Conservation (phyloP, 1,139 yeast species). For the Debaryomycetaceae sp. region DNA sequence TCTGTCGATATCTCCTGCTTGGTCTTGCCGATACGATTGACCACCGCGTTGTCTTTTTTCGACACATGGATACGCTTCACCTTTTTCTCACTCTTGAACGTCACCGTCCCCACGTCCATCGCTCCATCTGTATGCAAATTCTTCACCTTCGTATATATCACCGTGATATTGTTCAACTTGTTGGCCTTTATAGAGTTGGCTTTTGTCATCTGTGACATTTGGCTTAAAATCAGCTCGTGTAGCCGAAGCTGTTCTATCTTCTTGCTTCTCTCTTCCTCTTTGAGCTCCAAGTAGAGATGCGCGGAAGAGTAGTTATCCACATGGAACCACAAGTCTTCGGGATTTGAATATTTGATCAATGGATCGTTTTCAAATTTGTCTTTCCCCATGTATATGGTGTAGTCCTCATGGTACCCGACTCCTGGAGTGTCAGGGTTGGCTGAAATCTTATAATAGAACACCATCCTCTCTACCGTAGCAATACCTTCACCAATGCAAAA, state of each 20-base stretch:
- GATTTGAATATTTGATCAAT: conserved; percentile 65
- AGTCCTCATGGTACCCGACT: background rate
- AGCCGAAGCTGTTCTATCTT: conserved; percentile 38
- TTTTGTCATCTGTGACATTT: conserved; percentile 74
- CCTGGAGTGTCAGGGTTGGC: background rate
- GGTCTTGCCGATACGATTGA: conserved; percentile 68
- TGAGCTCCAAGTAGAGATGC: conserved; percentile 69
- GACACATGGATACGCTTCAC: conserved; percentile 56
- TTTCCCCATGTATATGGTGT: conserved; percentile 62
- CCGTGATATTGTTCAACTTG: conserved; percentile 64
- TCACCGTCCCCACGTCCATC: conserved; percentile 84
- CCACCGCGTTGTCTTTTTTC: conserved; percentile 57
- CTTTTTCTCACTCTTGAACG: conserved; percentile 55
- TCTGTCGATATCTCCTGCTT: conserved; percentile 48
- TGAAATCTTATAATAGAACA: conserved; percentile 52
- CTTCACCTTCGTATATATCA: conserved; percentile 74
- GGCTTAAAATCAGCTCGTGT: conserved; percentile 50
- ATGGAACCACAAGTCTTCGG: conserved; percentile 79
- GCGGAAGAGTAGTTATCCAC: conserved; percentile 80
- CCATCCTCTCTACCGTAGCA: conserved; percentile 37
- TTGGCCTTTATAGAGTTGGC: conserved; percentile 79
- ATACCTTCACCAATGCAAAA: background rate
- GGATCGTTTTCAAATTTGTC: conserved; percentile 77
- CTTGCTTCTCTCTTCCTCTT: conserved; percentile 37
- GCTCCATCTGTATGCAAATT: conserved; percentile 68